phyloP scores from a whole-genome alignment of 2,329 filamentous ascomycete species.

The Diaporthe helianthi region DNA sequence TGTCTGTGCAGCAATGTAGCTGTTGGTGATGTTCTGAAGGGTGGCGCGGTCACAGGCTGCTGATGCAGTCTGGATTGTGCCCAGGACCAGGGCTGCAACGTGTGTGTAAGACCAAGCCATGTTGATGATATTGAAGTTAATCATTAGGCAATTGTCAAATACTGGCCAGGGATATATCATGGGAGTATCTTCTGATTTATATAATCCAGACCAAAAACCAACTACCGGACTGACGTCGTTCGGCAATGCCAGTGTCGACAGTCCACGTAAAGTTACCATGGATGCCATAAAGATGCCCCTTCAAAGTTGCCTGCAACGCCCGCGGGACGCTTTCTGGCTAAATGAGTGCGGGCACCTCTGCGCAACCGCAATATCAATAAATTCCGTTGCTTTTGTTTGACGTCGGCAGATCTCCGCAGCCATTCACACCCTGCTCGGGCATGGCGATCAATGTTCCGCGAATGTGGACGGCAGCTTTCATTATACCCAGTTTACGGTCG shows the following conservation, averaged over 20 bases:
- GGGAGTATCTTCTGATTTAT: background rate
- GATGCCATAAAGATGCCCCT: no score
- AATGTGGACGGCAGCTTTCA: background rate
- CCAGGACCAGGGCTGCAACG: background rate
- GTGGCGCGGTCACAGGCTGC: slow-evolving; percentile 35
- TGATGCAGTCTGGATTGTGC: background rate
- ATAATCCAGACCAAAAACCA: background rate
- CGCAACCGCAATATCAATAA: background rate
- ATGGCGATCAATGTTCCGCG: background rate
- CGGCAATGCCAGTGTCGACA: no score
- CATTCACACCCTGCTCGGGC: background rate
- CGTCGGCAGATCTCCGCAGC: slow-evolving; percentile 11
- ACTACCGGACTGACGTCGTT: background rate
- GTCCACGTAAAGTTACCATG: no score
- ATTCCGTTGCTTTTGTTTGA: background rate
- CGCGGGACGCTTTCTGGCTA: slow-evolving; percentile 3
- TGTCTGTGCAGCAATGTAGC: slow-evolving; percentile 39
- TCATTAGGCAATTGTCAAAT: background rate
- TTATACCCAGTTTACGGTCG: background rate
- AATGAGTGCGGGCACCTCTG: slow-evolving; percentile 14
- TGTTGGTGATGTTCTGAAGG: slow-evolving; percentile 35
- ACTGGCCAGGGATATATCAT: background rate
- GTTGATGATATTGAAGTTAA: background rate
- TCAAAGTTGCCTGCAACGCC: background rate
- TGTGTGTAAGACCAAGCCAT: background rate